Base-by-base conservation (phyloP, 768 basidiomycete genomes). In the Leccinum imitatum region DNA sequence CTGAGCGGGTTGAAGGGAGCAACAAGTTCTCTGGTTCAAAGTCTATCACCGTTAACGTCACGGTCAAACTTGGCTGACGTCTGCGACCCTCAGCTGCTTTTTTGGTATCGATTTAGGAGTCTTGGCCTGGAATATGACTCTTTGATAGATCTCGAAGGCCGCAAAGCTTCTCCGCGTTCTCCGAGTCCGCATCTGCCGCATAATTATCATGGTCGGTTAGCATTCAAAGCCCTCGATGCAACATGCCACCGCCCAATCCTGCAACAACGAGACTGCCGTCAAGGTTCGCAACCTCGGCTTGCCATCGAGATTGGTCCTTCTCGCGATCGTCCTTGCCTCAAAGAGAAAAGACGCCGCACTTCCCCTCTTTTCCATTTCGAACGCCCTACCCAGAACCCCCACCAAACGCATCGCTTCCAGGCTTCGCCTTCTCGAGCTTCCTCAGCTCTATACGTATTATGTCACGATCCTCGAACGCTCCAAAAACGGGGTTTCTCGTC, bases 1-100 rank as follows among this genome's bases (percentile, higher is more conserved):
- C 77, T 0, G 93, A 87, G 66, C 87, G 85, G 9, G 87, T 82
- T 0, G 92, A 91, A 0, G 96, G 97, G 6, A 99, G 80, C 0
- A 2, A 8, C 30, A 10, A 31, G 31, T 31, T 31, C 31, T 10
- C 10, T 31, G 31, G 10, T 31, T 31, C 31, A 31, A 31, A 31
- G 31, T 31, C 31, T 31, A 31, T 31, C 31, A 31, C 31, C 31
- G 4, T 33, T 11, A 1, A 33, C 11, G 11, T 33, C 31, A 11
- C 31, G 11, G 31, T 33, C 31, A 33, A 35, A 14, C 35, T 35
- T 41, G 41, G 2, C 31, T 33, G 11, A 1, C 39, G 17, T 41
- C 39, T 41, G 39, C 14, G 8, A 41, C n/a, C 25, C 17, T 46
- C 44, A 4, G 44, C 11, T 5, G 2, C 10, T 9, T 13, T 6